Percentiles rank a stretch among this genome's conserved stretches.
Evolutionary conservation across 116 monocot genomes (phyloP).

Genomic region (Phalaenopsis hybrid): DNA sequence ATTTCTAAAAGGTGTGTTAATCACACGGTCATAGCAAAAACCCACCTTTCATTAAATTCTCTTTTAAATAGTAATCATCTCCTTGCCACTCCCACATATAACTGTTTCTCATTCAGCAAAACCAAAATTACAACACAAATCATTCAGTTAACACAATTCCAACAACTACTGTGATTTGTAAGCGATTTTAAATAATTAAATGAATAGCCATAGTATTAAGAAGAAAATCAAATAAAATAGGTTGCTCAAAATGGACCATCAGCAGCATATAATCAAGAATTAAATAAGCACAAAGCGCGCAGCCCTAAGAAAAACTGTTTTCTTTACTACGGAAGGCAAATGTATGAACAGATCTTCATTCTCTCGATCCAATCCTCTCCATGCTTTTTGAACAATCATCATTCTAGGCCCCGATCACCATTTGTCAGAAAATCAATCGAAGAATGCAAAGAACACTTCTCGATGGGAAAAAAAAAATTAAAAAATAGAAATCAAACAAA

Average conservation of each 20-base stretch:
- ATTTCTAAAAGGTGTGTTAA: not conserved
- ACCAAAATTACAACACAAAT: not conserved
- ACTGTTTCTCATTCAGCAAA: conserved; percentile 19
- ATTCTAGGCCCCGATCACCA: not conserved
- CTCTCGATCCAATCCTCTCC: not conserved
- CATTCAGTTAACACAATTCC: not conserved
- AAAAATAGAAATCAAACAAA: not conserved
- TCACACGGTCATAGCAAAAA: not conserved
- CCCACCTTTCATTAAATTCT: conserved; percentile 32
- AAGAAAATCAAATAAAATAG: too few relatives aligned
- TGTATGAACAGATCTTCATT: too few relatives aligned
- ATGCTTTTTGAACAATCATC: too few relatives aligned
- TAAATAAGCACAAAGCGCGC: not conserved
- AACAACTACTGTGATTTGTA: not conserved
- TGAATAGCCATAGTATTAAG: too few relatives aligned
- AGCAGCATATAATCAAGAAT: not conserved
- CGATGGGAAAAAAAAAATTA: not conserved
- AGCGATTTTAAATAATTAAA: too few relatives aligned
- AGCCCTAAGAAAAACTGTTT: too few relatives aligned
- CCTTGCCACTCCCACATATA: conserved; percentile 62
- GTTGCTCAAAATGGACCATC: too few relatives aligned
- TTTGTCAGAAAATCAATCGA: not conserved
- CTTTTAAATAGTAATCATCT: conserved; percentile 45
- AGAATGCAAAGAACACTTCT: not conserved
- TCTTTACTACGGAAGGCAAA: too few relatives aligned